Evolutionary conservation across 208 protist genomes (phyloP).

Genomic region (Trypanosoma cruzi): DNA sequence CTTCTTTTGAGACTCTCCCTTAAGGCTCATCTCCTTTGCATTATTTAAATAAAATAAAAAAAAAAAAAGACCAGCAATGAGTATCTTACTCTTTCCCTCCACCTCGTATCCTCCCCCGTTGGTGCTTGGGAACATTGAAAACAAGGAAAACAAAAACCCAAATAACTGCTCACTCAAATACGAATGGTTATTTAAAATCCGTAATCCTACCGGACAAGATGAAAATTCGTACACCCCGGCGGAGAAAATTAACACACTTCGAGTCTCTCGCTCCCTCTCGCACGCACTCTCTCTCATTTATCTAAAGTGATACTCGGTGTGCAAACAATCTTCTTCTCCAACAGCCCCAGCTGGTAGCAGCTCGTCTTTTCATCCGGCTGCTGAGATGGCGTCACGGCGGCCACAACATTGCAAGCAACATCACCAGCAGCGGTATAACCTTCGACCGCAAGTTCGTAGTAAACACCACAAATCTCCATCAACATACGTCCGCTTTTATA

Average conservation of each 20-base stretch:
- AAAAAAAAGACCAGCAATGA: constrained; percentile 8
- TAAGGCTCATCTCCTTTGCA: constrained; percentile 19
- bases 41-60: constrained; percentile 16
- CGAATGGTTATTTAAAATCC: background rate
- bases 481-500: constrained; percentile 81
- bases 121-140: background rate
- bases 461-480: constrained; percentile 69
- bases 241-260: background rate
- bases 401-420: constrained; percentile 46
- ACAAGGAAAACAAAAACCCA: constrained; percentile 14
- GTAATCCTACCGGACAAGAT: background rate
- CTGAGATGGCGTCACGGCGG: constrained; percentile 45
- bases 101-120: background rate
- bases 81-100: background rate
- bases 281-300: constrained; percentile 2
- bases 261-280: constrained; percentile 3
- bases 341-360: constrained; percentile 70
- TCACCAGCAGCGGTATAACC: constrained; percentile 40
- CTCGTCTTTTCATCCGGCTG: constrained; percentile 42
- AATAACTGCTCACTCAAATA: no score
- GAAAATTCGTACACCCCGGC: background rate
- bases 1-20: constrained; percentile 3
- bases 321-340: constrained; percentile 81
- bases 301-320: constrained; percentile 51
- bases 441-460: constrained; percentile 75